Evolutionary conservation across 1,284 basidiomycete species (phyloP), one percentile per base, ranked within the genome.

Genomic region (Vanrija humicola): DNA sequence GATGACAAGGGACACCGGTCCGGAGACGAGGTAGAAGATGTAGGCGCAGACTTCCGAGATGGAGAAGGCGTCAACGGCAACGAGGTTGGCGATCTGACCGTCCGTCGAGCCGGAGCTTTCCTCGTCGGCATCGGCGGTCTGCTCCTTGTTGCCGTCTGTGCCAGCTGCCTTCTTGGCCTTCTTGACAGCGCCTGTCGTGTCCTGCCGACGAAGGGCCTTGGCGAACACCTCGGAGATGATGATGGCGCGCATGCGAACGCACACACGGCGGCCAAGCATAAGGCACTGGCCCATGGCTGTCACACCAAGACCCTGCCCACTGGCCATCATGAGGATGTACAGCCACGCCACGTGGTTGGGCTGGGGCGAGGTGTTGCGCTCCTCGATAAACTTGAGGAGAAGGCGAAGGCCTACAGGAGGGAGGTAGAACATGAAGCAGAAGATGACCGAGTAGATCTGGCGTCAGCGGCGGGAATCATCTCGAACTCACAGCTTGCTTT

Each of bases 221-320:
- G 79, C 78, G 59, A 82, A 80, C 26, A 82, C 79, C 55, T 82
- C 81, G 40, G 78, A 70, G 58, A 82, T 76, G 52, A 83, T 76
- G 56, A 82, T 77, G 1, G 80, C 75, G 28, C 77, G 68, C 29
- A 77, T 59, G 15, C 78, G 68, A 25, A 80, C 76, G 52, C 79
- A 80, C 21, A 75, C 55, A 26, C 79, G 69, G 15, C 81, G 70
- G 15, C 82, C 82, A 28, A 79, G 70, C 65, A 76, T 76, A 5
- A 83, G 72, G 0, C 72, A 69, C 57, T 79, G 78, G n/a, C 75
- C 77, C 40, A 75, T 70, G 1, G 68, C 69, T 26, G 77, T 59
- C 8, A 75, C 70, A 10, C 70, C 69, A 12, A 79, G 59, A 28
- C 77, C 61, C 58, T 81, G 79, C 19, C 78, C 78, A 5, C 73